Base-by-base conservation (phyloP, 768 basidiomycete species). In the Ephemerocybe angulata region DNA sequence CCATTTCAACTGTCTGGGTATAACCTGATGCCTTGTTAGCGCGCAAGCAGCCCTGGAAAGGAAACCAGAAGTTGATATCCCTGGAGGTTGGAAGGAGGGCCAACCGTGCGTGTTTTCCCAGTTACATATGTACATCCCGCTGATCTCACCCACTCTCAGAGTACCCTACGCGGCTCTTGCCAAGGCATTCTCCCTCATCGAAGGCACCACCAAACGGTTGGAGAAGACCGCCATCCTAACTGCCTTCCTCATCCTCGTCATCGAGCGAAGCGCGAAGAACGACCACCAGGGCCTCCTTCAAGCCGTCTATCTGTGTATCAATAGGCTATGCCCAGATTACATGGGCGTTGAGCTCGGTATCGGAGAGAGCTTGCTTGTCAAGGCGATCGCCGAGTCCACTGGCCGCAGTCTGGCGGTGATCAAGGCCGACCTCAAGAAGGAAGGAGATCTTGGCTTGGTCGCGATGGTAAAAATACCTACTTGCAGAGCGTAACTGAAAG, bases 301-400 rank as follows among this genome's bases (percentile, higher is more conserved):
- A 63, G 84, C 86, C 1, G 88, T 99, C 2, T 99, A 99, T 65
- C 79, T 99, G 1, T 98, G 97, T 67, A 98, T 98, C 66, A 99
- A 99, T 66, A 78, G 94, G 57, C 94, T 98, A 67, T 51, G 85
- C 70, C 95, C 97, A 15, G 97, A 98, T 67, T 98, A 98, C 69
- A 76, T 91, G 55, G 95, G 96, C 27, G 77, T 98, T 50, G 96
- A 99, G 68, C 82, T 99, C 1, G 97, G 97, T 29, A 95, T 98
- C 55, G 97, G 96, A 17, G 97, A 99, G 68, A 91, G 88, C 60
- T 72, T 98, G 19, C 79, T 99, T 33, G 82, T 97, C 66, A 98
- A 98, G 65, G 94, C 97, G 15, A 98, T 99, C 57, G 88, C 84
- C 37, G 90, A 97, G 67, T 93, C 93, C 3, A 96, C 94, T 0